Evolutionary conservation across 805 yeast genomes (phyloP).

Genomic region (Candida khao-thaluensis): DNA sequence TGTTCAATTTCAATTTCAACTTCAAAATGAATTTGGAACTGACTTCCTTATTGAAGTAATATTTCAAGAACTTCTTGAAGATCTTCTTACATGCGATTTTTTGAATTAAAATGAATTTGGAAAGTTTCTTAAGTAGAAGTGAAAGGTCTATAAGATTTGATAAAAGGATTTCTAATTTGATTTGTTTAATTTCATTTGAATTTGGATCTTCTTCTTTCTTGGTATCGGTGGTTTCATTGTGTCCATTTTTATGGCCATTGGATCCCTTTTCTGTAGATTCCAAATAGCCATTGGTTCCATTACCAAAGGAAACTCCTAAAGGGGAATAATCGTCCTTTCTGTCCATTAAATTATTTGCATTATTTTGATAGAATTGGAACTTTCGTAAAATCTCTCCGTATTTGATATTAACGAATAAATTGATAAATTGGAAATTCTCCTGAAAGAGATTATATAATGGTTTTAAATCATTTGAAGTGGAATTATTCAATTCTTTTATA

Average conservation of each 20-base stretch:
- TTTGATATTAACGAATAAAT: constrained; percentile 65
- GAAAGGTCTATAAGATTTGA: constrained; percentile 39
- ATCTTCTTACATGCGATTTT: constrained; percentile 72
- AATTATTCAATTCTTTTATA: constrained; percentile 56
- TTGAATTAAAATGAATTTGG: constrained; percentile 72
- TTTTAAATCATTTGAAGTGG: constrained; percentile 25
- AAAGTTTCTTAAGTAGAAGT: constrained; percentile 57
- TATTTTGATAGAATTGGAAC: constrained; percentile 32
- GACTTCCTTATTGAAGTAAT: constrained; percentile 29
- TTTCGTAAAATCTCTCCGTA: constrained; percentile 59
- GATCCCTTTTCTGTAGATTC: neutral
- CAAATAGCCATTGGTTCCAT: neutral
- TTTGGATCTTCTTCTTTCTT: neutral
- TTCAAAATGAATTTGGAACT: constrained; percentile 25
- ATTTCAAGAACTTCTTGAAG: constrained; percentile 63
- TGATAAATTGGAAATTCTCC: constrained; percentile 59
- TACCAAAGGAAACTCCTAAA: neutral
- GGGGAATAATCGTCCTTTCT: neutral
- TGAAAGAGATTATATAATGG: constrained; percentile 39
- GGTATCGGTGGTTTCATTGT: neutral
- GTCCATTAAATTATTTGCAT: constrained; percentile 8
- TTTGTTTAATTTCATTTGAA: constrained; percentile 11
- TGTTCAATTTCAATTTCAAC: constrained; percentile 34
- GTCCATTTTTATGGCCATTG: neutral
- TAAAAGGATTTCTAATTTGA: constrained; percentile 22